Percentiles rank a stretch among this genome's conserved stretches.
phyloP scores from a whole-genome alignment of 225 moss, liverwort and hornwort species.

The Marchantia polymorpha region DNA sequence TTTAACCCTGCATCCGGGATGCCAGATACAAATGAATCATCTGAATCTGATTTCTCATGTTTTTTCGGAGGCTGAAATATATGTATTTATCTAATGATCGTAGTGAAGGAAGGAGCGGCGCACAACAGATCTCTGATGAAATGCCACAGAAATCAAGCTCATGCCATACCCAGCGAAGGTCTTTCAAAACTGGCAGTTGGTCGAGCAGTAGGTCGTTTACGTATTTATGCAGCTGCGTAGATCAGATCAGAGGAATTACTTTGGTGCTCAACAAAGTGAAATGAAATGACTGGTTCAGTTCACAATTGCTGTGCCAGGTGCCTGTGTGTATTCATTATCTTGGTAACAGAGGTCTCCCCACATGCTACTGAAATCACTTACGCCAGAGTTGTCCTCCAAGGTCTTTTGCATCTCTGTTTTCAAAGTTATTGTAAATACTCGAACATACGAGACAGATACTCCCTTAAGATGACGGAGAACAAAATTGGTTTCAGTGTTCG shows the following conservation, averaged over 20 bases:
- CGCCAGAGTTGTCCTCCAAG: neutral
- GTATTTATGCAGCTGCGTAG: constrained; percentile 75
- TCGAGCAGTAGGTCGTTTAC: constrained; percentile 72
- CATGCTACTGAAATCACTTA: neutral
- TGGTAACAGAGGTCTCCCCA: neutral
- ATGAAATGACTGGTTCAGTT: neutral
- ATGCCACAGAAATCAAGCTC: neutral
- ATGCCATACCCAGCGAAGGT: constrained; percentile 70
- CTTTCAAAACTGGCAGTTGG: constrained; percentile 71
- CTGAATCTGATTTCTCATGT: too few relatives aligned
- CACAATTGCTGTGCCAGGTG: neutral
- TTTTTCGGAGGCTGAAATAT: neutral
- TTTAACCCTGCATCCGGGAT: too few relatives aligned
- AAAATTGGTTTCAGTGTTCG: too few relatives aligned
- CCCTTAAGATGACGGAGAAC: too few relatives aligned
- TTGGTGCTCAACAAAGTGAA: neutral
- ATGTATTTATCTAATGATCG: neutral
- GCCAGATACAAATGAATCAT: too few relatives aligned
- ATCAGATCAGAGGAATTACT: neutral
- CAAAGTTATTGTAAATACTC: too few relatives aligned
- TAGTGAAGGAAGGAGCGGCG: neutral
- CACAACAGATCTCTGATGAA: neutral
- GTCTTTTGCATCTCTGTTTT: neutral
- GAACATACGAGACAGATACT: too few relatives aligned
- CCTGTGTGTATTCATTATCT: neutral